phyloP scores from a whole-genome alignment of 306 rosid genomes.

The Luffa aegyptiaca region DNA sequence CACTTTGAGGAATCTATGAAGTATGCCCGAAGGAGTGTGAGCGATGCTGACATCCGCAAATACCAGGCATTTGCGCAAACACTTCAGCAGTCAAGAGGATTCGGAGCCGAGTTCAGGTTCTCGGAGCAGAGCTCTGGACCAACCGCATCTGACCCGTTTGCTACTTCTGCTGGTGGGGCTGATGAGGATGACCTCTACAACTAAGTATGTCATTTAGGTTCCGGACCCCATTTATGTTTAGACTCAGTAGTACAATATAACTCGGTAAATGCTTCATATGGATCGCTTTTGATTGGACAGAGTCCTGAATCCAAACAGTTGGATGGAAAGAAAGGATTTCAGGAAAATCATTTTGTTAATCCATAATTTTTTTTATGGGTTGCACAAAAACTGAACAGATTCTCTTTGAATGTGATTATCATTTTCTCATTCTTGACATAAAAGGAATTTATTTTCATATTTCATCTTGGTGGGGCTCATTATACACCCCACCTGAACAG shows the following conservation, averaged over 20 bases:
- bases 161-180: slow-evolving; percentile 58
- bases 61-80: slow-evolving; percentile 97
- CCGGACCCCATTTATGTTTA: neutral
- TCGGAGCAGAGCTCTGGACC: slow-evolving; percentile 35
- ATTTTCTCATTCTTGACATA: neutral
- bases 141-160: slow-evolving; percentile 62
- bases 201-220: slow-evolving; percentile 27
- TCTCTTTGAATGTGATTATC: neutral
- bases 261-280: neutral
- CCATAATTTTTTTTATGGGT: slow-evolving; percentile 1
- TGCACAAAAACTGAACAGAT: neutral
- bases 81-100: slow-evolving; percentile 96
- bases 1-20: slow-evolving; percentile 98
- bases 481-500: neutral
- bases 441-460: neutral
- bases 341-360: neutral
- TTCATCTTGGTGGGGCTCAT: neutral
- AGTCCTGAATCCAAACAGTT: neutral
- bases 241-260: slow-evolving; percentile 1
- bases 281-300: neutral
- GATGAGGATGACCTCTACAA: slow-evolving; percentile 95
- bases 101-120: slow-evolving; percentile 83
- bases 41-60: slow-evolving; percentile 96
- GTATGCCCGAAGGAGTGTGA: slow-evolving; percentile 90
- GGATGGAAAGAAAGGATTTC: neutral